Percentiles rank a stretch among this genome's conserved stretches.
These are phyloP conservation scores for Termitomyces sp. DNA, from an alignment of 1,284 basidiomycete genomes.

Conservation along the genomic window DNA sequence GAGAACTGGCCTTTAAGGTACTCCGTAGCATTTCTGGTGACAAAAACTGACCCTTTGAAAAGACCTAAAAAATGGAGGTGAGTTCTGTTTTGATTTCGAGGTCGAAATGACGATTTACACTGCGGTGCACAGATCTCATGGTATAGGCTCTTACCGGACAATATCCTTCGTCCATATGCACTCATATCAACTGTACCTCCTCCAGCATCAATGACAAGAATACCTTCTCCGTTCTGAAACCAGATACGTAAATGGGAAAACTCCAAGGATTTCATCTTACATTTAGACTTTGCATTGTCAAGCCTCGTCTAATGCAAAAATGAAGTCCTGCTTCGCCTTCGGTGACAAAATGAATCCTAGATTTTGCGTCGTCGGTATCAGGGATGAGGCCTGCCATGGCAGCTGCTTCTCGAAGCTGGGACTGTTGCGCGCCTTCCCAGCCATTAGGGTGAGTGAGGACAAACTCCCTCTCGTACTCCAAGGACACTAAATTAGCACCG, in stretches of 20 bases:
- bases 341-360: slow-evolving; percentile 41
- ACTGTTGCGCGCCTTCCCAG: slow-evolving; percentile 39
- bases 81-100: background rate
- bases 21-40: slow-evolving; percentile 12
- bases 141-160: slow-evolving; percentile 1
- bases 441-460: slow-evolving; percentile 39
- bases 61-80: slow-evolving; percentile 21
- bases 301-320: slow-evolving; percentile 36
- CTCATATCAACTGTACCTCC: slow-evolving; percentile 34
- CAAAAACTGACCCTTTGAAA: slow-evolving; percentile 30
- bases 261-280: slow-evolving; percentile 18
- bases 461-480: slow-evolving; percentile 24
- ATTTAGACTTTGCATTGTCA: slow-evolving; percentile 32
- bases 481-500: slow-evolving; percentile 30
- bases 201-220: slow-evolving; percentile 46
- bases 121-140: slow-evolving; percentile 20
- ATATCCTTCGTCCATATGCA: slow-evolving; percentile 10
- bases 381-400: slow-evolving; percentile 29
- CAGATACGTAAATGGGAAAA: background rate
- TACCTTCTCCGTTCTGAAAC: slow-evolving; percentile 28
- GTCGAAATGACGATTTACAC: slow-evolving; percentile 11
- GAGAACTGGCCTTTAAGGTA: slow-evolving; percentile 17
- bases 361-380: slow-evolving; percentile 26
- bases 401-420: slow-evolving; percentile 35
- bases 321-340: slow-evolving; percentile 49